Evolutionary conservation across 2,329 filamentous ascomycete species (phyloP), one percentile per base, ranked within the genome.

Genomic region (Coniochaeta sp.): DNA sequence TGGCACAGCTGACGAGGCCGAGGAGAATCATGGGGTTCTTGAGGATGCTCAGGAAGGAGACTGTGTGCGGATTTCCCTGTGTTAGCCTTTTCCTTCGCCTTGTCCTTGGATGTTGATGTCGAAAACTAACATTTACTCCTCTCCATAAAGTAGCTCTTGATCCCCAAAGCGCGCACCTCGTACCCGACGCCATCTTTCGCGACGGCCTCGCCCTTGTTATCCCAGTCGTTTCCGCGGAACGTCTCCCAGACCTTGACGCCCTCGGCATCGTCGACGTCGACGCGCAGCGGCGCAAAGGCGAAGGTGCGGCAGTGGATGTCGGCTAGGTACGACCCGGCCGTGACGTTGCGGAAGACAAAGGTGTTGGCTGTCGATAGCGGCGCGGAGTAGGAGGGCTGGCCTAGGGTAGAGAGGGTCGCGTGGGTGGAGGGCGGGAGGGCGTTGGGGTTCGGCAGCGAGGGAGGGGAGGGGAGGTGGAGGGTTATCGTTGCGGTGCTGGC

Each of bases 11-110:
- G 43, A 95, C 86, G 36, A 96, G 76, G 5, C 89, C 92, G 79
- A 99, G 89, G 62, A 99, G 82, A 64, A 98, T 97, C 92, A 98
- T 98, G 3, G 95, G 95, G 71, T 91, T 96, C 79, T 95, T 95
- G 68, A 97, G 80, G 60, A 97, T 87, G 61, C 84, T 85, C 61
- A 97, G 70, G n/a, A 93, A 81, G 19, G 88, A 91, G 76, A 93
- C 89, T 91, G 65, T 58, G 31, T 56, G 6, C n/a, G n/a, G n/a
- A n/a, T n/a, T n/a, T n/a, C n/a, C n/a, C n/a, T n/a, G n/a, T n/a
- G n/a, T n/a, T n/a, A n/a, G n/a, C n/a, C n/a, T n/a, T n/a, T n/a
- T 33, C 31, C 31, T 33, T 28, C 9, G 28, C 19, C n/a, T n/a
- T n/a, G n/a, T n/a, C n/a, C n/a, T n/a, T n/a, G n/a, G n/a, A n/a